A percentile compares a stretch with the other conserved stretches of the same genome.
Evolutionary conservation across 225 moss, liverwort and hornwort genomes (phyloP).

Genomic region (Asterella californica): DNA sequence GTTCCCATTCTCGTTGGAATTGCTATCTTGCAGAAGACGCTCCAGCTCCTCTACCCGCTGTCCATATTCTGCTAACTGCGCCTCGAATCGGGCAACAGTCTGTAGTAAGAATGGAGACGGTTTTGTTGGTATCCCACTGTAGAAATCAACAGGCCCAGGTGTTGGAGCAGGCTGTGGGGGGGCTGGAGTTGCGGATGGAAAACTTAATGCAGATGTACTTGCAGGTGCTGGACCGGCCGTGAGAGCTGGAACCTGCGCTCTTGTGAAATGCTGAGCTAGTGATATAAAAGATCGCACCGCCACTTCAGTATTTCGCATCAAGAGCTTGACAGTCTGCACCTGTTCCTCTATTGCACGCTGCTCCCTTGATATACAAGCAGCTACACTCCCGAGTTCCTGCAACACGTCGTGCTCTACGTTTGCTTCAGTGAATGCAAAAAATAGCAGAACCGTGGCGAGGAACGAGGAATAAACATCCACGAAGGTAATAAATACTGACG

Average conservation of each 20-base stretch:
- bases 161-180: slow-evolving; percentile 23
- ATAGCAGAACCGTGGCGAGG: background rate
- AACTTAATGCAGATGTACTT: slow-evolving; percentile 56
- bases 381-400: slow-evolving; percentile 82
- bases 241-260: slow-evolving; percentile 35
- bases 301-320: slow-evolving; percentile 87
- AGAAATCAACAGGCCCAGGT: slow-evolving; percentile 54
- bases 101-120: slow-evolving; percentile 83
- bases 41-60: slow-evolving; percentile 93
- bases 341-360: slow-evolving; percentile 59
- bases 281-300: slow-evolving; percentile 85
- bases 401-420: slow-evolving; percentile 11
- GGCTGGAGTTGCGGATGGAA: slow-evolving; percentile 30
- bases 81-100: slow-evolving; percentile 81
- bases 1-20: slow-evolving; percentile 57
- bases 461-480: background rate
- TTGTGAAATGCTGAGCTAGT: slow-evolving; percentile 59
- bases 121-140: slow-evolving; percentile 76
- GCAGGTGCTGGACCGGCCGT: slow-evolving; percentile 29
- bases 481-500: background rate
- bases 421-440: slow-evolving; percentile 10
- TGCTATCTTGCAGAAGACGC: slow-evolving; percentile 73
- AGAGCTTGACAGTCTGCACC: slow-evolving; percentile 57
- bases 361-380: slow-evolving; percentile 75
- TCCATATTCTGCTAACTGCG: slow-evolving; percentile 68